A percentile compares a stretch with the other conserved stretches of the same genome.
phyloP scores from a whole-genome alignment of 1,284 basidiomycete genomes.

The Takashimella koratensis region DNA sequence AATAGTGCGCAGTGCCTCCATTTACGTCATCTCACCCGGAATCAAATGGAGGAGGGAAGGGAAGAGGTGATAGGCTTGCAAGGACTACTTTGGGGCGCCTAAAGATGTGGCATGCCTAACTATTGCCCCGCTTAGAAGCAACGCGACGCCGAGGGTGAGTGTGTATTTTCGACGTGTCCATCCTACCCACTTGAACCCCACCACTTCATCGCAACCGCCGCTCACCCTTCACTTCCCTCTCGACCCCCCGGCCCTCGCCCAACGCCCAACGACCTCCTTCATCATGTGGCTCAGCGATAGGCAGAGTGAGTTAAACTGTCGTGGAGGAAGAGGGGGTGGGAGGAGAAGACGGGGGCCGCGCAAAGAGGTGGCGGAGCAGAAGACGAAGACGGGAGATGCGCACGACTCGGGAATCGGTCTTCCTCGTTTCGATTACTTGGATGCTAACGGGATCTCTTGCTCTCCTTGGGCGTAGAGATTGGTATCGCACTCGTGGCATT shows the following conservation, averaged over 20 bases:
- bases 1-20: too few species aligned
- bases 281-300: conserved; percentile 67
- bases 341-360: background rate
- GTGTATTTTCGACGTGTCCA: background rate
- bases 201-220: background rate
- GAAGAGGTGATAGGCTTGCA: too few species aligned
- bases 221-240: background rate
- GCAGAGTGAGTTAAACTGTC: conserved; percentile 55
- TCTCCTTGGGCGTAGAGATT: conserved; percentile 61
- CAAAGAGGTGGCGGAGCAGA: background rate
- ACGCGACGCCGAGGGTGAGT: too few species aligned
- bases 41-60: too few species aligned
- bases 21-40: too few species aligned
- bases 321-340: background rate
- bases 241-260: too few species aligned
- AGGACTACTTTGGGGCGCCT: too few species aligned
- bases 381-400: too few species aligned
- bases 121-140: too few species aligned
- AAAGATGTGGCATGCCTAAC: too few species aligned
- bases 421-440: background rate
- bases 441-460: conserved; percentile 3
- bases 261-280: too few species aligned
- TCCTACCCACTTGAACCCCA: background rate
- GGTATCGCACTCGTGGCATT: conserved; percentile 97
- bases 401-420: background rate